phyloP scores from a whole-genome alignment of 352 stramenopile genomes.

The Phytophthora sojae region DNA sequence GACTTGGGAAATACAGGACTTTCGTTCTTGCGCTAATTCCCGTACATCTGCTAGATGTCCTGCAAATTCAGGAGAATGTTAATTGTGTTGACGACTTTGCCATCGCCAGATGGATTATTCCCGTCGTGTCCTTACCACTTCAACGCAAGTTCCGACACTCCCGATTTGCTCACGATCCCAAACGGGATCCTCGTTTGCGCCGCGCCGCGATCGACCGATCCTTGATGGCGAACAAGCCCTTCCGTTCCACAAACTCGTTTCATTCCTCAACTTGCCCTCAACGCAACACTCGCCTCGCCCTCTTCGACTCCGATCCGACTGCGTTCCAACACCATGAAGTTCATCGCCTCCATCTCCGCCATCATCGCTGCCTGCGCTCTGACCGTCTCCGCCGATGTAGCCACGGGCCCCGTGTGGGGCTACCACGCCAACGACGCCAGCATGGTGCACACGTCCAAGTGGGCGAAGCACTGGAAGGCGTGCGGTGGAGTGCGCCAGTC shows the following conservation, averaged over 20 bases:
- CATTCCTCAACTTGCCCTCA: conserved; percentile 33
- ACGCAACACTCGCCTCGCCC: conserved; percentile 23
- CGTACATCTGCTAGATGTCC: too few relatives aligned
- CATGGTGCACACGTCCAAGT: conserved; percentile 37
- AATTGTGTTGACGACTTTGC: too few relatives aligned
- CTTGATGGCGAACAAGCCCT: neutral
- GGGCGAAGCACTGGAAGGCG: conserved; percentile 27
- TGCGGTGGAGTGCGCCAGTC: conserved; percentile 50
- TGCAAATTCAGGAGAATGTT: too few relatives aligned
- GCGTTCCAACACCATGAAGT: too few relatives aligned
- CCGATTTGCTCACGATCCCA: conserved; percentile 14
- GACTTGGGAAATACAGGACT: too few relatives aligned
- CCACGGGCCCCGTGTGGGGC: conserved; percentile 32
- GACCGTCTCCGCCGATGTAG: conserved; percentile 23
- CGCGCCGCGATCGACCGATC: conserved; percentile 3
- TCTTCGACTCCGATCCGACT: conserved; percentile 17
- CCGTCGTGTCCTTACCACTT: conserved; percentile 10
- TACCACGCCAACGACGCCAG: conserved; percentile 34
- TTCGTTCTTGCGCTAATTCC: too few relatives aligned
- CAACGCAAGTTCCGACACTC: conserved; percentile 19
- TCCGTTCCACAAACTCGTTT: neutral
- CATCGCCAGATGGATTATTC: too few relatives aligned
- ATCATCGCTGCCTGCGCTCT: conserved; percentile 22
- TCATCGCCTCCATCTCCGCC: conserved; percentile 27
- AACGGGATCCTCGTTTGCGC: conserved; percentile 19